phyloP scores from a whole-genome alignment of 2,329 filamentous ascomycete genomes.

The Emergomyces pasteurianus region DNA sequence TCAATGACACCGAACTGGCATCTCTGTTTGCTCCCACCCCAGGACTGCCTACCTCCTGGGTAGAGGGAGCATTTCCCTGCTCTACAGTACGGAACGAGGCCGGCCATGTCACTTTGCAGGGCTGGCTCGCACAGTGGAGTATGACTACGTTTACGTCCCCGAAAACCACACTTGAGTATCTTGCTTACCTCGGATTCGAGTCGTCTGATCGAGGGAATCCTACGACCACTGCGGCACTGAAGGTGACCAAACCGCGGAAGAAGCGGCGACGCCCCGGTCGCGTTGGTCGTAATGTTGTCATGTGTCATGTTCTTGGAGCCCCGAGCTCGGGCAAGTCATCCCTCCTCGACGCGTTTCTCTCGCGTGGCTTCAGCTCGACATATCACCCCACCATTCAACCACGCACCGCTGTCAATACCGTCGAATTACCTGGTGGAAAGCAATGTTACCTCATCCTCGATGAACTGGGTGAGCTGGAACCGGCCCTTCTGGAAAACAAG shows the following conservation, averaged over 20 bases:
- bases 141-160: conserved; percentile 98
- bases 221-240: conserved; percentile 70
- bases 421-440: conserved; percentile 88
- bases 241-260: conserved; percentile 86
- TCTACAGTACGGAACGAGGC: conserved; percentile 93
- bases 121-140: conserved; percentile 97
- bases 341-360: conserved; percentile 81
- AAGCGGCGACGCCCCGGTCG: conserved; percentile 67
- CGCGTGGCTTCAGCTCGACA: conserved; percentile 67
- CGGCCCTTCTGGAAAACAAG: conserved; percentile 84
- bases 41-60: conserved; percentile 75
- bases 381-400: conserved; percentile 95
- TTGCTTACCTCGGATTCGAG: conserved; percentile 93
- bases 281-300: conserved; percentile 86
- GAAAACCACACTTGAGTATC: conserved; percentile 87
- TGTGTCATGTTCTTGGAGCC: conserved; percentile 84
- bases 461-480: conserved; percentile 90
- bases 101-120: conserved; percentile 88
- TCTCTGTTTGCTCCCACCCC: conserved; percentile 89
- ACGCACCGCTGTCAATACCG: conserved; percentile 85
- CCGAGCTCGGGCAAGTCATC: conserved; percentile 82
- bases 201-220: conserved; percentile 58
- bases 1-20: conserved; percentile 74
- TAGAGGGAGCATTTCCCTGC: conserved; percentile 77
- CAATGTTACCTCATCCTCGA: conserved; percentile 95